Evolutionary conservation across 1,284 basidiomycete species (phyloP).

Genomic region (Marasmius tenuissimus): DNA sequence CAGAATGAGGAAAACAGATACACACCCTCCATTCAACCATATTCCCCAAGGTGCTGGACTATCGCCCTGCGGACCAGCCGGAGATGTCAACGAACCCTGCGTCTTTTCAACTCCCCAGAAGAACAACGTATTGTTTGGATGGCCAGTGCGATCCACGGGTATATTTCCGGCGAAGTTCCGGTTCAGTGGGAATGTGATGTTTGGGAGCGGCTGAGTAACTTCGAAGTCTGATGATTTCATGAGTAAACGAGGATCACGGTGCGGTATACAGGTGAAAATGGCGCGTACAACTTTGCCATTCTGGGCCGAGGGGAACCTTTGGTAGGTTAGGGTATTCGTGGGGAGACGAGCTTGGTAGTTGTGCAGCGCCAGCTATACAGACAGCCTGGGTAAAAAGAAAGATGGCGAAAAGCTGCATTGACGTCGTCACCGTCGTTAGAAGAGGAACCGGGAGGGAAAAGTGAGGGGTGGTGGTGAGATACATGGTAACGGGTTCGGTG

Average conservation of each 20-base stretch:
- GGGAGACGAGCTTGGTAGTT: slow-evolving; percentile 44
- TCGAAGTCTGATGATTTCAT: slow-evolving; percentile 44
- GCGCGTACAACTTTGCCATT: slow-evolving; percentile 63
- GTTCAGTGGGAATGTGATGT: slow-evolving; percentile 57
- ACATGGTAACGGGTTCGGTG: background rate
- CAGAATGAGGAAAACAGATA: background rate
- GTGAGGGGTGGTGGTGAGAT: background rate
- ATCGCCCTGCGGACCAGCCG: slow-evolving; percentile 15
- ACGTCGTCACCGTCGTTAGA: background rate
- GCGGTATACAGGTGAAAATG: background rate
- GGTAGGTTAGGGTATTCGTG: slow-evolving; percentile 55
- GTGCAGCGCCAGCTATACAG: background rate
- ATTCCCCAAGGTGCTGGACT: slow-evolving; percentile 67
- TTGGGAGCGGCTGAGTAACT: slow-evolving; percentile 58
- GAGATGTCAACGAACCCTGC: slow-evolving; percentile 54
- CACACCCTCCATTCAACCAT: slow-evolving; percentile 74
- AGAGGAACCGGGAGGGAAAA: background rate
- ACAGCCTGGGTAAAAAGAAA: background rate
- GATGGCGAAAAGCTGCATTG: background rate
- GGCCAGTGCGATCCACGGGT: slow-evolving; percentile 58
- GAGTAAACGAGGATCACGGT: background rate
- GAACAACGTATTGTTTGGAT: slow-evolving; percentile 72
- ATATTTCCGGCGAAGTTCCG: slow-evolving; percentile 70
- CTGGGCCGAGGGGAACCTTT: slow-evolving; percentile 48
- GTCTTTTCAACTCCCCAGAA: slow-evolving; percentile 70